Base-by-base conservation (phyloP, 352 stramenopile genomes). In the Phytopythium mirpurense region DNA sequence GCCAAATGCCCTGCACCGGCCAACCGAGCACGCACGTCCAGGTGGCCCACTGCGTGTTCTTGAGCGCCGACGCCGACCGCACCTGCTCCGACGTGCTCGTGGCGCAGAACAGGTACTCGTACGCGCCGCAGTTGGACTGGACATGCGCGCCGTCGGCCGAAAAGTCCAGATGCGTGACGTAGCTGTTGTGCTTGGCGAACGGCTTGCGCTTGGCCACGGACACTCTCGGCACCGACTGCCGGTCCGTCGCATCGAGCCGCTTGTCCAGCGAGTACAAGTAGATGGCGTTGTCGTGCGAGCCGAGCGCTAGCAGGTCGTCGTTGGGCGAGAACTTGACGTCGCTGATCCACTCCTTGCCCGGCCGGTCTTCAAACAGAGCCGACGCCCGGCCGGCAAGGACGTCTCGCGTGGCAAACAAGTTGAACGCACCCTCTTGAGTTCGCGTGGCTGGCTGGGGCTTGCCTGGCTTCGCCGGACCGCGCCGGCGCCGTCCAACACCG, bases 21-120 rank as follows among this genome's bases (percentile, higher is more conserved):
- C 93, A 98, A 2, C 78, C 74, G 2, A 97, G 67, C 0, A 83
- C 75, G 50, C 84, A 96, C n/a, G 90, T 97, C 65, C 90, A 88
- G 21, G 90, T 95, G 32, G 77, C 67, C 93, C 93, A 98, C 47
- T 72, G 64, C 10, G 85, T 76, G 65, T 98, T 86, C 29, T 78
- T 62, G 31, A 81, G 19, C 27, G 88, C 61, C 46, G 74, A 75
- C 3, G 90, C 85, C 27, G 88, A 86, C 27, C 78, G 67, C 34
- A 98, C 90, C 51, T 95, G 87, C 54, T 90, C 76, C 40, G 90
- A 92, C 31, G 57, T 80, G 6, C 49, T 37, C 56, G 81, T 59
- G 54, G 98, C 89, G 49, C 88, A 96, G 42, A 96, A 98, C 29
- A 94, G 66, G 14, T 97, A 74, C 62, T 98, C 93, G 60, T 95